Evolutionary conservation across 1,284 basidiomycete genomes (phyloP).

Genomic region (Heterobasidion occidentale): DNA sequence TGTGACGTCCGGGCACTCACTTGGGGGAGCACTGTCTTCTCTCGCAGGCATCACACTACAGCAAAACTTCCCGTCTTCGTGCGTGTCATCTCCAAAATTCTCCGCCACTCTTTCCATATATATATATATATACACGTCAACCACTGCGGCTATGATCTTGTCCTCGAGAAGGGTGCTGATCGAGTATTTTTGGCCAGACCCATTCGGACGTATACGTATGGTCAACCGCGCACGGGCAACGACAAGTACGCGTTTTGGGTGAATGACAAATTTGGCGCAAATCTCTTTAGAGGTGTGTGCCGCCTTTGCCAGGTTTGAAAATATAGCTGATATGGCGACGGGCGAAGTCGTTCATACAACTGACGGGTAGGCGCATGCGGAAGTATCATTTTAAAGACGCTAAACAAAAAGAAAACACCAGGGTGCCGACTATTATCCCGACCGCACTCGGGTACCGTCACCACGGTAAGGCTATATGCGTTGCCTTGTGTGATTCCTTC

Average conservation of each 20-base stretch:
- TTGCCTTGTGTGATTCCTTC: neutral
- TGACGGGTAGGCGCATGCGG: slow-evolving; percentile 15
- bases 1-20: slow-evolving; percentile 7
- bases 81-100: slow-evolving; percentile 8
- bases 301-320: neutral
- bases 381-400: neutral
- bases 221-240: slow-evolving; percentile 40
- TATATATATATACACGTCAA: neutral
- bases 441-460: slow-evolving; percentile 33
- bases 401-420: slow-evolving; percentile 9
- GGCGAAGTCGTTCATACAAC: slow-evolving; percentile 17
- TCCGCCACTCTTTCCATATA: no score
- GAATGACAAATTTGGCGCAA: slow-evolving; percentile 28
- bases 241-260: slow-evolving; percentile 32
- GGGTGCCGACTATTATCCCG: slow-evolving; percentile 39
- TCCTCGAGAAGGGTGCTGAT: no score
- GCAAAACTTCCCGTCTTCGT: slow-evolving; percentile 31
- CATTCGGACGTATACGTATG: slow-evolving; percentile 37
- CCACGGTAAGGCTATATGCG: slow-evolving; percentile 23
- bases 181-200: slow-evolving; percentile 13
- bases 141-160: no score
- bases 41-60: slow-evolving; percentile 24
- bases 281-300: slow-evolving; percentile 23
- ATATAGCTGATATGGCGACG: neutral
- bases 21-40: slow-evolving; percentile 1